phyloP scores from a whole-genome alignment of 129 eudicot genomes.

The Apium graveolens region DNA sequence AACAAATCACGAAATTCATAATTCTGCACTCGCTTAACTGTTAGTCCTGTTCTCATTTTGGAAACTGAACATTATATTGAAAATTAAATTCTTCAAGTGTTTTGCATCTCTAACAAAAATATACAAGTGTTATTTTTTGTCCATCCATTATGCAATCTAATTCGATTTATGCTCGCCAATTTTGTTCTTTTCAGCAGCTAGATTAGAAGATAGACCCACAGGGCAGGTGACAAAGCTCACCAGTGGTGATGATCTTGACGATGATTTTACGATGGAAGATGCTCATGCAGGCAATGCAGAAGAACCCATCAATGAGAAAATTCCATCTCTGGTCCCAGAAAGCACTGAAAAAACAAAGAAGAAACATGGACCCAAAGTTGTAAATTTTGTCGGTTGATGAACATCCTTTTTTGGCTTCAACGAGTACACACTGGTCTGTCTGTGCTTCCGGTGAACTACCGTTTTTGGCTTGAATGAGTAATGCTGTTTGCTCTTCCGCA shows the following conservation, averaged over 20 bases:
- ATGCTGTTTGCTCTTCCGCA: not conserved
- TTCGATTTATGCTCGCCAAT: not conserved
- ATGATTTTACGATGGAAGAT: conserved; percentile 51
- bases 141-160: not conserved
- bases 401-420: not conserved
- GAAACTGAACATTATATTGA: not conserved
- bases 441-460: not conserved
- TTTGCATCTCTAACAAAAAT: not conserved
- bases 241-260: conserved; percentile 95
- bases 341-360: conserved; percentile 45
- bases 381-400: conserved; percentile 65
- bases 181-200: conserved; percentile 22
- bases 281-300: conserved; percentile 13
- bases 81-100: not conserved
- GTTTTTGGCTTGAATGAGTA: not conserved
- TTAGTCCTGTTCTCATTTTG: not conserved
- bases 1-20: not conserved
- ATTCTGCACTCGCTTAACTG: not conserved
- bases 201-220: conserved; percentile 32
- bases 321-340: conserved; percentile 13
- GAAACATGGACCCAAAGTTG: conserved; percentile 77
- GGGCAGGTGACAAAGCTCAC: conserved; percentile 60
- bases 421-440: not conserved
- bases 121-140: not conserved
- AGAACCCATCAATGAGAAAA: conserved; percentile 14